Evolutionary conservation across 2,329 filamentous ascomycete genomes (phyloP).

Genomic region (Fusarium domesticum): DNA sequence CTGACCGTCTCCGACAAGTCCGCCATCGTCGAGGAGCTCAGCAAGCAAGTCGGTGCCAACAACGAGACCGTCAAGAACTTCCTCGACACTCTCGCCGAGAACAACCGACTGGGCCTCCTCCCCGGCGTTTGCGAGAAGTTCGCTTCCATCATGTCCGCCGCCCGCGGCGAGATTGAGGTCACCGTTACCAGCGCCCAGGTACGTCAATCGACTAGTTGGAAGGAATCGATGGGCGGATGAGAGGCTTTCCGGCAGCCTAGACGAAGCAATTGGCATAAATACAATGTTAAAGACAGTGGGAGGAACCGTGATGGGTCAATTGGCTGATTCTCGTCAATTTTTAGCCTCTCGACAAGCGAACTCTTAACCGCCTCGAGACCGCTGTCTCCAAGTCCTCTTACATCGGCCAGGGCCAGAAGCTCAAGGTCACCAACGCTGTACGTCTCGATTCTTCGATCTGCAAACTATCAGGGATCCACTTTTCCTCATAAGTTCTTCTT

Average conservation of each 20-base stretch:
- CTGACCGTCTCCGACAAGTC: constrained; percentile 77
- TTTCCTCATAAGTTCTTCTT: not conserved
- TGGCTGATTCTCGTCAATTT: constrained; percentile 22
- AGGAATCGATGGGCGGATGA: not conserved
- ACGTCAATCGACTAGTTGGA: constrained; percentile 34
- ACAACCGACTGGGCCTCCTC: constrained; percentile 88
- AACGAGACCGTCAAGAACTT: constrained; percentile 93
- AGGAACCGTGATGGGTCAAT: constrained; percentile 5
- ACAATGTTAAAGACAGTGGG: constrained; percentile 1
- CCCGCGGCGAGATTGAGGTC: constrained; percentile 91
- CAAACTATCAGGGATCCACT: not conserved
- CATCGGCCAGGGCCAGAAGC: constrained; percentile 88
- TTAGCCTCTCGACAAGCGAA: constrained; percentile 82
- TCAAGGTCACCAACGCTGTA: constrained; percentile 93
- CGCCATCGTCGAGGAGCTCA: constrained; percentile 80
- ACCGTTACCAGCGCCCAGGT: constrained; percentile 87
- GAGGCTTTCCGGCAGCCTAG: not conserved
- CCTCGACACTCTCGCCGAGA: constrained; percentile 83
- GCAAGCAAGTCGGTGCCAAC: constrained; percentile 73
- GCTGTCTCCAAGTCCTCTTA: constrained; percentile 88
- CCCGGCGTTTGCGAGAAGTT: constrained; percentile 87
- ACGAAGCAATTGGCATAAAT: not conserved
- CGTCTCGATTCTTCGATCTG: constrained; percentile 22
- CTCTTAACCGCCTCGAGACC: constrained; percentile 78
- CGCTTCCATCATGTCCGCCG: constrained; percentile 77